phyloP scores from a whole-genome alignment of 2,329 filamentous ascomycete genomes.

The Paracoccidioides brasiliensis region DNA sequence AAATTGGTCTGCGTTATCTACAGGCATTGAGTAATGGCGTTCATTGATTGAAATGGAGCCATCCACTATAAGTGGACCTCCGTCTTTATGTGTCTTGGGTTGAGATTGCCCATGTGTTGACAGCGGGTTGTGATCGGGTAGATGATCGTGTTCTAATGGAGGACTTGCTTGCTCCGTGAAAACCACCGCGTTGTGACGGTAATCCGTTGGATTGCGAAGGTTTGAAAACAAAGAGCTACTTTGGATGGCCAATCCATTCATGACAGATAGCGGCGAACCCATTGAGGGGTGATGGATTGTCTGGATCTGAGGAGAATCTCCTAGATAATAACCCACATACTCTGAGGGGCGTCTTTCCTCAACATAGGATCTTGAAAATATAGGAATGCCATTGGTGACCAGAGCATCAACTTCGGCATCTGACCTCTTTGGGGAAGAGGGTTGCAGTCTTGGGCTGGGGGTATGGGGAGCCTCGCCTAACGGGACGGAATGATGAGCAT shows the following conservation, averaged over 20 bases:
- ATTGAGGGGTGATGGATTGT: slow-evolving; percentile 28
- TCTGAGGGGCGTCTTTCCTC: slow-evolving; percentile 31
- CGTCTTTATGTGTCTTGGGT: slow-evolving; percentile 14
- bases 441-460: slow-evolving; percentile 20
- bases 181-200: slow-evolving; percentile 12
- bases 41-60: slow-evolving; percentile 32
- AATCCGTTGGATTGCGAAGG: slow-evolving; percentile 22
- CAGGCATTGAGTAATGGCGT: slow-evolving; percentile 19
- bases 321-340: slow-evolving; percentile 35
- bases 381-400: slow-evolving; percentile 22
- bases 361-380: slow-evolving; percentile 20
- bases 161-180: slow-evolving; percentile 5
- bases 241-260: slow-evolving; percentile 28
- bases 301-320: slow-evolving; percentile 31
- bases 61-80: slow-evolving; percentile 36
- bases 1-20: slow-evolving; percentile 26
- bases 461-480: slow-evolving; percentile 18
- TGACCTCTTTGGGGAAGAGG: slow-evolving; percentile 22
- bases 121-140: slow-evolving; percentile 13
- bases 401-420: slow-evolving; percentile 23
- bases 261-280: slow-evolving; percentile 25
- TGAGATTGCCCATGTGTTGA: slow-evolving; percentile 5
- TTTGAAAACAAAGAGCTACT: slow-evolving; percentile 26
- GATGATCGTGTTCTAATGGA: slow-evolving; percentile 9
- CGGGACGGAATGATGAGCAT: slow-evolving; percentile 22